Base-by-base conservation (phyloP, 495 filamentous ascomycete species). In the Collariella sp. region DNA sequence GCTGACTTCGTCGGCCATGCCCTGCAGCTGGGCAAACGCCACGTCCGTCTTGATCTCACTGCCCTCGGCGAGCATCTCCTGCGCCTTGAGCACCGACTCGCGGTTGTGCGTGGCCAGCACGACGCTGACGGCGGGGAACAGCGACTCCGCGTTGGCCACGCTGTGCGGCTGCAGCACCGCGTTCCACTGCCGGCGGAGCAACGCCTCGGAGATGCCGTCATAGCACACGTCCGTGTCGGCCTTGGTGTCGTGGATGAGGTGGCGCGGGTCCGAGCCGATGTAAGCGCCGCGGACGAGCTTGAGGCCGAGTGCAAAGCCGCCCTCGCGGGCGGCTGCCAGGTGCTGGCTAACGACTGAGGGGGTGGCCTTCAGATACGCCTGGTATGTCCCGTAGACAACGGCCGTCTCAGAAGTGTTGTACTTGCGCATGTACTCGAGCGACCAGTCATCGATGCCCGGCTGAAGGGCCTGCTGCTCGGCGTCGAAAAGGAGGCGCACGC, bases 201-300 rank as follows among this genome's bases (percentile, higher is more conserved):
- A 36, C 33, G 67, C 67, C 34, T 65, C 64, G 0, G 66, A 57
- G 29, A 73, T 66, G 12, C 64, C 62, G 48, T 76, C 64, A 56
- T 75, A 78, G 7, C 64, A 61, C 18, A 52, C 55, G 48, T 78
- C 74, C 2, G 91, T 98, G n/a, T 87, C 82, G 42, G 83, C 84
- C 72, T 94, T 94, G 54, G 80, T 83, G 29, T 82, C 81, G 70
- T 87, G 85, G 62, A 96, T 87, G 52, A 90, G 69, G 18, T 88
- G 73, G 9, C 88, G 75, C 0, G 88, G 86, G 66, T 96, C 91
- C 7, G 79, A 80, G 46, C 81, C 82, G 31, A 98, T 72, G 67
- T 98, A 98, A 9, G 91, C 91, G 35, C 91, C 91, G 31, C 91
- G 80, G 9, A 98, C 91, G 1, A 98, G 78, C 73, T 98, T 98